Evolutionary conservation across 116 monocot species (phyloP).

Genomic region (Papilionanthe hybrid): DNA sequence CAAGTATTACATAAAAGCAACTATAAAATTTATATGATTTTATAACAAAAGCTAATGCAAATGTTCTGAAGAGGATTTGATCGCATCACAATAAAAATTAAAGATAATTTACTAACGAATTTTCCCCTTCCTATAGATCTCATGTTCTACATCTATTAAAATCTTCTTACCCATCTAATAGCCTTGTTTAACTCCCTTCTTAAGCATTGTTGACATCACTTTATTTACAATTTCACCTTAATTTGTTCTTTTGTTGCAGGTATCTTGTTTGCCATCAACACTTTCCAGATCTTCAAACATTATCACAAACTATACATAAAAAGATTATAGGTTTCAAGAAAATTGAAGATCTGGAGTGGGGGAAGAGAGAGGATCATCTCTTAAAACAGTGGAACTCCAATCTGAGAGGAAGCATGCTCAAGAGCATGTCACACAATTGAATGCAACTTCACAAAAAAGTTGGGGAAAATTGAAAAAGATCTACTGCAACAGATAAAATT

Average conservation of each 20-base stretch:
- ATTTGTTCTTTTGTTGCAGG: neutral
- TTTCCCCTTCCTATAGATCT: no score
- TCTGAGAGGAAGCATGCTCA: slow-evolving; percentile 24
- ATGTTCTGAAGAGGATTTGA: no score
- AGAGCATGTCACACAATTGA: slow-evolving; percentile 29
- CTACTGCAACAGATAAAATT: slow-evolving; percentile 46
- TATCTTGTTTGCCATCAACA: slow-evolving; percentile 55
- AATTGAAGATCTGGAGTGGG: slow-evolving; percentile 49
- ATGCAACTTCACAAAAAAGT: slow-evolving; percentile 26
- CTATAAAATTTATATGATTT: no score
- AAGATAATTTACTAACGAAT: neutral
- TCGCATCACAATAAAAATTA: no score
- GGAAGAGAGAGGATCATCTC: slow-evolving; percentile 48
- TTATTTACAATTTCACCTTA: neutral
- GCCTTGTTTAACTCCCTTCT: no score
- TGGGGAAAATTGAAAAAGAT: slow-evolving; percentile 26
- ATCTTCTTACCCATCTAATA: no score
- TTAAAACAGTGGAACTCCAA: slow-evolving; percentile 35
- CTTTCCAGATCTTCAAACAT: slow-evolving; percentile 64
- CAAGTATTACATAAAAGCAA: no score
- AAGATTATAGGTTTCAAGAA: slow-evolving; percentile 26
- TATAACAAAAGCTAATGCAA: no score
- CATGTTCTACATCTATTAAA: no score
- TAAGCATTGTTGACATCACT: neutral
- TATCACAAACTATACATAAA: slow-evolving; percentile 28